Evolutionary conservation across 2,329 filamentous ascomycete species (phyloP), one percentile per base, ranked within the genome.

Genomic region (Laburnicola sp.): DNA sequence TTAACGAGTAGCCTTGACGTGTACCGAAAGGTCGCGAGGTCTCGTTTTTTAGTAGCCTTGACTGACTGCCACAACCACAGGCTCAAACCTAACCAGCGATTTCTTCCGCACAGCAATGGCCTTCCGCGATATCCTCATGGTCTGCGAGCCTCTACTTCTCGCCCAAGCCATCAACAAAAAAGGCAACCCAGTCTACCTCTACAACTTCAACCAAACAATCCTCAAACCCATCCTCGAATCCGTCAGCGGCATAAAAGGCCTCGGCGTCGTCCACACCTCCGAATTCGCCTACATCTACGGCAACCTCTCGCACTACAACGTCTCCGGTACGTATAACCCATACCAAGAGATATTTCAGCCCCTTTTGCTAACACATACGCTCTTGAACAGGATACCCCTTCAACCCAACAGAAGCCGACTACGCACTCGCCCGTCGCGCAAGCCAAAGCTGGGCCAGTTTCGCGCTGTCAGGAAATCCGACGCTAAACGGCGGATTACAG

Each of bases 151-250:
- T 0, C 57, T 80, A 6, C 71, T 73, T 43, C 75, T 76, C 45
- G 78, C 71, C 2, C 56, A 69, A 27, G 68, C 73, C 1, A 65
- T 81, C 23, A 68, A 74, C 1, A 53, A 64, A 10, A 68, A 65
- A 25, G 72, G 67, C 3, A 74, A 73, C 51, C 59, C 64, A 3
- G 76, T 80, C 3, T 83, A 77, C 58, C 64, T 81, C 1, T 82
- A 78, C 62, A 67, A 76, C 52, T 79, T 77, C 68, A 83, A 83
- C 62, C 79, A 82, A 58, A 83, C 80, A 0, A 72, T 83, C n/a
- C 65, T 81, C 2, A 76, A 74, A 2, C 70, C 74, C 0, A 71
- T 78, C 27, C 60, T 82, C n/a, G 64, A 65, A 7, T 45, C 67
- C 2, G 37, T 53, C 6, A 57, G 57, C 22, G 70, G 71, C 7